These are phyloP conservation scores for Ensete glaucum DNA, from an alignment of 176 grass and related monocot species.

Conservation along the genomic window DNA sequence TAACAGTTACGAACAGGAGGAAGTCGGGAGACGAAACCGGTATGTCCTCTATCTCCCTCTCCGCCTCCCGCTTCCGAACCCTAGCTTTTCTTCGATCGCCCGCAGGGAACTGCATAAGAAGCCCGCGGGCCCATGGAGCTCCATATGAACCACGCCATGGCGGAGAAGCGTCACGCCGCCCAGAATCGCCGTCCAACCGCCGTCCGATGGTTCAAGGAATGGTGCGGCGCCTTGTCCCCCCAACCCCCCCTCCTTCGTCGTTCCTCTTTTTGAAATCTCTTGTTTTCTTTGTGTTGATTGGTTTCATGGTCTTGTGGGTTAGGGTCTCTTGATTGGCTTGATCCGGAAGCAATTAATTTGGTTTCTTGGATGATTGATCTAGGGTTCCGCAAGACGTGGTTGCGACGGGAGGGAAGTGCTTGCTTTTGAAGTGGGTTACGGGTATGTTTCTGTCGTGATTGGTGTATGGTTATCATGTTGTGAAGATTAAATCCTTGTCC, in stretches of 20 bases:
- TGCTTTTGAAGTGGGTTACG: slow-evolving; percentile 88
- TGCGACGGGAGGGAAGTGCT: slow-evolving; percentile 58
- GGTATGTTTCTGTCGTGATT: slow-evolving; percentile 30
- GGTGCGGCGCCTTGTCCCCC: slow-evolving; percentile 26
- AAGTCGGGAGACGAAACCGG: too few relatives aligned
- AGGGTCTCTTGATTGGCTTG: neutral
- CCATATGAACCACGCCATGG: neutral
- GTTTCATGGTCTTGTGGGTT: neutral
- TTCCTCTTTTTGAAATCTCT: neutral
- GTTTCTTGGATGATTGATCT: neutral
- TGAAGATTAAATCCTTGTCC: neutral
- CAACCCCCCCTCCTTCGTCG: too few relatives aligned
- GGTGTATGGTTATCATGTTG: neutral
- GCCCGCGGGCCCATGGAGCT: neutral
- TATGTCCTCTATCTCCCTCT: neutral
- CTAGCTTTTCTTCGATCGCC: neutral
- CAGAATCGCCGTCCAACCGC: neutral
- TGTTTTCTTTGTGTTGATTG: neutral
- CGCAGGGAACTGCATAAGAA: slow-evolving; percentile 12
- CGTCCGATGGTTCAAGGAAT: slow-evolving; percentile 78
- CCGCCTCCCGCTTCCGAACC: neutral
- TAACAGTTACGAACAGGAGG: too few relatives aligned
- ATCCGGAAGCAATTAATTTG: neutral
- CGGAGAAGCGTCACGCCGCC: neutral
- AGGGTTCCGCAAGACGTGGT: slow-evolving; percentile 82